Conservation (phyloP, 108 stramenopile genomes). For the Conticribra guillardii region DNA sequence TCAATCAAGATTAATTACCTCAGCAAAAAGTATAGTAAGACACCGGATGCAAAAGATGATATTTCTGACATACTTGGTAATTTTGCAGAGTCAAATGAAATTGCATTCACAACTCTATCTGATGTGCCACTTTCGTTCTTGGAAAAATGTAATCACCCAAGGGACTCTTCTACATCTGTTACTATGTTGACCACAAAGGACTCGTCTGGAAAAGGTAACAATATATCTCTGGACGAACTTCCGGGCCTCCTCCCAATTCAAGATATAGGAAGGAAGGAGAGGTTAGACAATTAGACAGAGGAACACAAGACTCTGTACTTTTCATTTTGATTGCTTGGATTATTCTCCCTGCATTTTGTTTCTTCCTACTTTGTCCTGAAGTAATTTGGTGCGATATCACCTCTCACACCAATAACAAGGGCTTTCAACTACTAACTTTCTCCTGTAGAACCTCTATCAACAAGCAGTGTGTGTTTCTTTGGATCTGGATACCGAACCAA, state of each 20-base stretch:
- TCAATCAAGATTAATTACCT: conserved; percentile 4
- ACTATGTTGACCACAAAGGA: background rate
- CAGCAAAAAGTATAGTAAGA: background rate
- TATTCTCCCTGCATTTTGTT: background rate
- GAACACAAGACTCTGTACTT: background rate
- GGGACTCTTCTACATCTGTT: background rate
- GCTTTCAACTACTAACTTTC: background rate
- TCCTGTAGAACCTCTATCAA: background rate
- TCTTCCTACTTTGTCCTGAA: background rate
- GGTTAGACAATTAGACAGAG: background rate
- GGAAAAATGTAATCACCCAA: background rate
- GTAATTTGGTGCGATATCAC: conserved; percentile 1
- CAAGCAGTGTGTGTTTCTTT: conserved; percentile 7
- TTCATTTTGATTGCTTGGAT: background rate
- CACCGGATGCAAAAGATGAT: background rate
- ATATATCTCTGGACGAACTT: background rate
- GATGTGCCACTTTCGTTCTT: background rate
- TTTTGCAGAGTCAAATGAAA: conserved; percentile 4
- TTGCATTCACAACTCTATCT: conserved; percentile 1
- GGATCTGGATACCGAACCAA: background rate
- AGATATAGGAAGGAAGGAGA: background rate
- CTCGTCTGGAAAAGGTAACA: background rate
- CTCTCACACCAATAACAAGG: background rate
- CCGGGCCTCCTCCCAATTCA: background rate
- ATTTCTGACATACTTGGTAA: background rate